These are phyloP conservation scores for Tylopilus intermedius DNA, from an alignment of 768 basidiomycete species.

Conservation along the genomic window DNA sequence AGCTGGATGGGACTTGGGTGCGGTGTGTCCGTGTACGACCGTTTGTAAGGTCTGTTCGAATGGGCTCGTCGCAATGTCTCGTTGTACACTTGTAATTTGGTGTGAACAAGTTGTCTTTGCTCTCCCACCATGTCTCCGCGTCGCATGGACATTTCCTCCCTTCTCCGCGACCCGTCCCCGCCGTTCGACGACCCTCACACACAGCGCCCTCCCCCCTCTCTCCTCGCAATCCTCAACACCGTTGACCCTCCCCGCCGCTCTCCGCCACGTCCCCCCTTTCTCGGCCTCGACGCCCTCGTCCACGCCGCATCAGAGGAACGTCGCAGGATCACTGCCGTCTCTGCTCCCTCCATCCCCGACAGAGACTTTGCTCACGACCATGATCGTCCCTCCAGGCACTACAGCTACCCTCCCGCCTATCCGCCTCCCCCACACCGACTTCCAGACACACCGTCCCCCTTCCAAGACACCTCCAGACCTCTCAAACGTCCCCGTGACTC, in stretches of 20 bases:
- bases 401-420: neutral
- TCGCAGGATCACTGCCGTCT: constrained; percentile 38
- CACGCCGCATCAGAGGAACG: constrained; percentile 68
- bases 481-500: constrained; percentile 23
- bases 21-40: constrained; percentile 53
- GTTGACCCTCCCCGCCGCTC: neutral
- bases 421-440: neutral
- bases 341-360: neutral
- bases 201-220: constrained; percentile 8
- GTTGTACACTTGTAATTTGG: constrained; percentile 58
- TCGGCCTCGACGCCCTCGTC: constrained; percentile 60
- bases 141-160: constrained; percentile 71
- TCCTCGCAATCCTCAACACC: constrained; percentile 21
- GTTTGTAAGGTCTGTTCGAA: constrained; percentile 5
- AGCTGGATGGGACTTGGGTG: constrained; percentile 82
- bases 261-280: neutral
- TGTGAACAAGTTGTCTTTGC: neutral
- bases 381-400: constrained; percentile 11
- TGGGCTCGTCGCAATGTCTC: constrained; percentile 74
- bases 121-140: constrained; percentile 50
- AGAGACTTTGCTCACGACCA: constrained; percentile 17
- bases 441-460: neutral
- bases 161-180: constrained; percentile 44
- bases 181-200: neutral
- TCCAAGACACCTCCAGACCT: constrained; percentile 10